These are phyloP conservation scores for Stephania japonica DNA, from an alignment of 164 flowering plant genomes.

Conservation along the genomic window DNA sequence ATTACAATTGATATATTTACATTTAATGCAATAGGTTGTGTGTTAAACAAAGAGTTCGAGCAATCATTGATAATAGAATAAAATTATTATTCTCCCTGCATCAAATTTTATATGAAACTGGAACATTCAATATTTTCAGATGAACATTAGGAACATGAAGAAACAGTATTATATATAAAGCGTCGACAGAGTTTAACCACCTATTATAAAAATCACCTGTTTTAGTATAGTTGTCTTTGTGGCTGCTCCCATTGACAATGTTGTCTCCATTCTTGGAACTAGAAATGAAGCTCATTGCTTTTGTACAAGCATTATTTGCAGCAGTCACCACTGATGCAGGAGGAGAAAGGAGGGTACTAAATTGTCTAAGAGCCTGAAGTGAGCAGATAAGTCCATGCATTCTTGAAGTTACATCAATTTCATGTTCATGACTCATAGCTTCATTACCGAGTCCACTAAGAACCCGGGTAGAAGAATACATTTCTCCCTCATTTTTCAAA, in stretches of 20 bases:
- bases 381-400: constrained; percentile 53
- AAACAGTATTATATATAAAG: too few species aligned
- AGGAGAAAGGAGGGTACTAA: constrained; percentile 58
- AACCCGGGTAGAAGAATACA: constrained; percentile 18
- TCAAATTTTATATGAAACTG: neutral
- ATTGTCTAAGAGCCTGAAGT: constrained; percentile 70
- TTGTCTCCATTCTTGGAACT: constrained; percentile 34
- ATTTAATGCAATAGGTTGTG: too few species aligned
- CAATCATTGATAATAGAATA: too few species aligned
- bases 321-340: constrained; percentile 47
- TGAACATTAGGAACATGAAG: neutral
- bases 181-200: neutral
- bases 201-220: constrained; percentile 28
- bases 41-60: too few species aligned
- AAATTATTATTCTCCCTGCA: too few species aligned
- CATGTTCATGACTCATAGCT: constrained; percentile 19
- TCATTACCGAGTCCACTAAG: constrained; percentile 11
- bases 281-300: constrained; percentile 55
- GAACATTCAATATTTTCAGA: neutral
- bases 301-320: constrained; percentile 74
- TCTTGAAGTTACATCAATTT: constrained; percentile 18
- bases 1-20: too few species aligned
- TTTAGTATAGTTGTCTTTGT: constrained; percentile 27
- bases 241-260: constrained; percentile 20
- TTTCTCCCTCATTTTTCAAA: constrained; percentile 44